These are phyloP conservation scores for Neodidymelliopsis sp. DNA, from an alignment of 2,329 filamentous ascomycete genomes.

Conservation along the genomic window DNA sequence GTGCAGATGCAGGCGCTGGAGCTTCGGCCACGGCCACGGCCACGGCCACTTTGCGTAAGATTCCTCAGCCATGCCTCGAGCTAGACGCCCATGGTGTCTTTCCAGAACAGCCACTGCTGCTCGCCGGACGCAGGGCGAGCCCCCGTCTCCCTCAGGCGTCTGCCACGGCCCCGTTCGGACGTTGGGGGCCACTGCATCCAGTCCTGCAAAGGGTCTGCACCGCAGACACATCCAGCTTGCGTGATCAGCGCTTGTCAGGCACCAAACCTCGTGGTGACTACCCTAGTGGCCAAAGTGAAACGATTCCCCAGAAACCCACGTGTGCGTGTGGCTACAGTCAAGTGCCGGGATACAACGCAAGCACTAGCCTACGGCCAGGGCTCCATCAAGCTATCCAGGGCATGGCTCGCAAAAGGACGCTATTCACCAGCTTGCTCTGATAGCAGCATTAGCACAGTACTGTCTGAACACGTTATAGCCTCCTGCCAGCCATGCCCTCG, in stretches of 20 bases:
- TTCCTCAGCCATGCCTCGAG: slow-evolving; percentile 25
- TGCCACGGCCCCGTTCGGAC: slow-evolving; percentile 28
- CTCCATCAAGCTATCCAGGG: slow-evolving; percentile 29
- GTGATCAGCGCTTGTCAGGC: slow-evolving; percentile 26
- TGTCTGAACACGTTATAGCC: slow-evolving; percentile 43
- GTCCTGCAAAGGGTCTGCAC: slow-evolving; percentile 13
- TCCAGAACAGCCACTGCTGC: slow-evolving; percentile 31
- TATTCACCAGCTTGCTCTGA: slow-evolving; percentile 44
- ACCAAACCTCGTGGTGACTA: slow-evolving; percentile 28
- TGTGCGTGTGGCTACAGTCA: slow-evolving; percentile 47
- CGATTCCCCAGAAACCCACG: slow-evolving; percentile 49
- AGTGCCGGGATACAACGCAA: slow-evolving; percentile 39
- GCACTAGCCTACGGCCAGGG: slow-evolving; percentile 34
- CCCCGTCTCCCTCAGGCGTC: slow-evolving; percentile 17
- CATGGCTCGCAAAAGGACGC: slow-evolving; percentile 21
- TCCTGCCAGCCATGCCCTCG: slow-evolving; percentile 42
- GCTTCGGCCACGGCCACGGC: slow-evolving; percentile 26
- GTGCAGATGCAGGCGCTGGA: too few species aligned
- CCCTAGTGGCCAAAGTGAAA: slow-evolving; percentile 44
- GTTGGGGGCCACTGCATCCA: slow-evolving; percentile 16
- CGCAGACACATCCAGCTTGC: slow-evolving; percentile 20
- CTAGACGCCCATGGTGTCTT: slow-evolving; percentile 31
- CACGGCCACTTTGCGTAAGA: slow-evolving; percentile 13
- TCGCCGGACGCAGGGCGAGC: slow-evolving; percentile 27
- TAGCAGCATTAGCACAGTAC: too few species aligned